Evolutionary conservation across 2,329 filamentous ascomycete species (phyloP).

Genomic region (Cryphonectria nitschkei): DNA sequence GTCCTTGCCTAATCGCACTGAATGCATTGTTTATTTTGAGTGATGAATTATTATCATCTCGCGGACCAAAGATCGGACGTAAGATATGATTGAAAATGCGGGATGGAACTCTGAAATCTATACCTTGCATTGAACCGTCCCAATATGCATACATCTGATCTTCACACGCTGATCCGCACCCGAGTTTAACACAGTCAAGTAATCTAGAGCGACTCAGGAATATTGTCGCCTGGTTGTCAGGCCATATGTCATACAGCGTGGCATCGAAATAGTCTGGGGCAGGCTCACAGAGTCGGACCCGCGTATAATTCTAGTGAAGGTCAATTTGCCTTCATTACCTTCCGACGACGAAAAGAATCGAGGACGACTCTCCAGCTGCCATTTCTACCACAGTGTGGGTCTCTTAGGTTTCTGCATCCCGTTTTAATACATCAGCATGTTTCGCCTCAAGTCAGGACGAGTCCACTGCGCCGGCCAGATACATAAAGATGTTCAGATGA

Average conservation of each 20-base stretch:
- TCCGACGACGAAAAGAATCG: neutral
- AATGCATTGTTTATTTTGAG: neutral
- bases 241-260: no score
- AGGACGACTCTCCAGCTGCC: neutral
- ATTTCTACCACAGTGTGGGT: neutral
- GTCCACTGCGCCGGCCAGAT: neutral
- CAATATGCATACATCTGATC: neutral
- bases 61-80: neutral
- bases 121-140: neutral
- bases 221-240: neutral
- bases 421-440: neutral
- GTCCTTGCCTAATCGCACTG: neutral
- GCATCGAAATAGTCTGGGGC: no score
- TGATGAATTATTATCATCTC: neutral
- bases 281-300: neutral
- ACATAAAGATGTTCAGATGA: neutral
- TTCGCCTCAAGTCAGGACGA: neutral
- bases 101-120: neutral
- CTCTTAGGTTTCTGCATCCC: no score
- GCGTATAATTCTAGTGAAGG: neutral
- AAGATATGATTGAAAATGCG: neutral
- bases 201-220: neutral
- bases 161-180: no score
- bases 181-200: no score
- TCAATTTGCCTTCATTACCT: neutral